Percentiles rank a stretch among this genome's conserved stretches.
Conservation (phyloP, 192 early-diverging fungal species). For the Coemansia sp. region DNA sequence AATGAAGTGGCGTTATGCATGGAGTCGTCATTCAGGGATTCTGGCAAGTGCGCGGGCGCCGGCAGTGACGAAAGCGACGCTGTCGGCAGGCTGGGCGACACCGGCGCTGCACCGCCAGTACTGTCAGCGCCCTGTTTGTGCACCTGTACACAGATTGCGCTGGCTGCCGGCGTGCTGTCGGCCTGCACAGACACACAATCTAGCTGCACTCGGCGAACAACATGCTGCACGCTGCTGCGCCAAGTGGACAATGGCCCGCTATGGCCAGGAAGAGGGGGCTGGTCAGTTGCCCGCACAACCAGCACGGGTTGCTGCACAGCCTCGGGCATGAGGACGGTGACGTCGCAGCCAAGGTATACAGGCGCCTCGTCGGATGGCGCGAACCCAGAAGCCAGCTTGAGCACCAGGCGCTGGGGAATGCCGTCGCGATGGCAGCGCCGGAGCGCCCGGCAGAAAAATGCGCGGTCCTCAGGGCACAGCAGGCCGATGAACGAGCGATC, state of each 20-base stretch:
- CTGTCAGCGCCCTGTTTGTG: neutral
- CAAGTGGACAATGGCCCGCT: neutral
- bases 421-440: slow-evolving; percentile 38
- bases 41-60: neutral
- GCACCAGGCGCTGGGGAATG: slow-evolving; percentile 38
- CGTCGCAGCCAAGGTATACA: slow-evolving; percentile 37
- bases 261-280: neutral
- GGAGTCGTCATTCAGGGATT: neutral
- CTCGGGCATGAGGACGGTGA: slow-evolving; percentile 51
- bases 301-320: slow-evolving; percentile 43
- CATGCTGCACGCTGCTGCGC: slow-evolving; percentile 10
- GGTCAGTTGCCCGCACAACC: slow-evolving; percentile 38
- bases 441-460: slow-evolving; percentile 40
- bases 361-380: neutral
- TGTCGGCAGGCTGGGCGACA: neutral
- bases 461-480: slow-evolving; percentile 34
- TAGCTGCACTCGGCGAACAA: slow-evolving; percentile 14
- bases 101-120: neutral
- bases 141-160: neutral
- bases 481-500: slow-evolving; percentile 47
- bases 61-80: slow-evolving; percentile 2
- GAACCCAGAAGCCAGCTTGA: slow-evolving; percentile 17
- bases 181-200: slow-evolving; percentile 1
- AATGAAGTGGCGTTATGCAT: neutral
- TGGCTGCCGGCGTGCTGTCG: neutral